Base-by-base conservation (phyloP, 1,284 basidiomycete genomes). In the Ustilago crameri region DNA sequence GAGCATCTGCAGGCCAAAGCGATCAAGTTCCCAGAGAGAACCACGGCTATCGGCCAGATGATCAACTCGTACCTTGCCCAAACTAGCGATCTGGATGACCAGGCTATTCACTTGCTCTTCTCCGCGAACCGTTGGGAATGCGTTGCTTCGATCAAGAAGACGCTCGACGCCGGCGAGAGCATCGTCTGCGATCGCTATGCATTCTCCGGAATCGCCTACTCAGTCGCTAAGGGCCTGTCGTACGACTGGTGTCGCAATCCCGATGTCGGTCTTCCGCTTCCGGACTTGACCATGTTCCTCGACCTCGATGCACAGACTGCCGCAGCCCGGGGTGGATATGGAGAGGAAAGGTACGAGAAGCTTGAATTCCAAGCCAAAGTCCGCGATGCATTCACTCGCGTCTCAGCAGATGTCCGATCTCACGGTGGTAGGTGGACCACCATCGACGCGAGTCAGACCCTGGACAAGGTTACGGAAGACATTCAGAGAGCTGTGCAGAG, bases 131-230 rank as follows among this genome's bases (percentile, higher is more conserved):
- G 95, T 22, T 98, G 96, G 95, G 95, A 98, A 83, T 65, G 65
- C 53, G 56, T 73, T 40, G 46, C 69, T 22, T 61, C 67, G 32
- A 46, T 69, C 24, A 27, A 70, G 53, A 80, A 84, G 7, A 85
- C 88, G 22, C 86, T 98, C 12, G 84, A 84, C 0, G 80, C 85
- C 0, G 94, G 94, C 0, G 90, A 89, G 8, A 88, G 88, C 0
- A 86, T 98, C 76, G 85, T 99, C 30, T 93, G 92, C 76, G 95
- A 98, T 83, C 89, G 96, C 35, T 99, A 98, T 83, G 93, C 94
- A 0, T 98, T 97, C 84, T 97, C 94, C 1, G 96, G 95, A 0
- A 91, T 95, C 69, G 95, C 94, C 1, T 98, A 97, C 84, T 93
- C 93, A 1, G 89, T 90, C 5, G 90, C 93, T 47, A 98, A 98